Evolutionary conservation across 257 asterid genomes (phyloP).

Genomic region (Lantana camara): DNA sequence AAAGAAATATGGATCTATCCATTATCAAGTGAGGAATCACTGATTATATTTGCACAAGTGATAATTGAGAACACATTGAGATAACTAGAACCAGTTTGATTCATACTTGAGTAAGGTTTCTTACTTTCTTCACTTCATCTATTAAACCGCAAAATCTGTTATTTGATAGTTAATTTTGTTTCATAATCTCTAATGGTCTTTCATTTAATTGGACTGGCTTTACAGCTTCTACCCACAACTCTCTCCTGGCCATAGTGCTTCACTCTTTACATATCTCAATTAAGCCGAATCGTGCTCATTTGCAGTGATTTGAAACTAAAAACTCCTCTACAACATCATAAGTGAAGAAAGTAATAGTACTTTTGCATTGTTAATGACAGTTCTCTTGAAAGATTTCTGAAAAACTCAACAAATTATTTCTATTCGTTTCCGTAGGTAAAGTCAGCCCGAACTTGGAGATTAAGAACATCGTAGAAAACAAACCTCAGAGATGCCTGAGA

Average conservation of each 20-base stretch:
- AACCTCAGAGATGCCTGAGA: constrained; percentile 60
- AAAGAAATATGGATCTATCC: no score
- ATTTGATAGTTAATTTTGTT: not conserved
- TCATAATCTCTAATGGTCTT: not conserved
- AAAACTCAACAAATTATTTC: no score
- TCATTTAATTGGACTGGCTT: not conserved
- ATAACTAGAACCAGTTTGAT: no score
- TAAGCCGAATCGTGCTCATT: not conserved
- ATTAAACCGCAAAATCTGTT: not conserved
- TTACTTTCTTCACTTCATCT: not conserved
- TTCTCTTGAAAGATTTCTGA: not conserved
- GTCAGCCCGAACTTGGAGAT: constrained; percentile 22
- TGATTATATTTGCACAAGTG: no score
- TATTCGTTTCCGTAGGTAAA: constrained; percentile 27
- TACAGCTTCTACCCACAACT: not conserved
- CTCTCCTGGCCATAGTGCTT: not conserved
- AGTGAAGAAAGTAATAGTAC: not conserved
- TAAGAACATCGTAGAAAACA: constrained; percentile 30
- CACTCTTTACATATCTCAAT: not conserved
- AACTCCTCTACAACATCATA: not conserved
- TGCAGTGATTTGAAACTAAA: not conserved
- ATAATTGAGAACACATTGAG: no score
- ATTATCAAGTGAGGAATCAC: no score
- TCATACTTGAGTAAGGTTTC: not conserved
- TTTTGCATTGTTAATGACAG: no score